These are phyloP conservation scores for Stephania yunnanensis DNA, from an alignment of 164 flowering plant species.

Conservation along the genomic window DNA sequence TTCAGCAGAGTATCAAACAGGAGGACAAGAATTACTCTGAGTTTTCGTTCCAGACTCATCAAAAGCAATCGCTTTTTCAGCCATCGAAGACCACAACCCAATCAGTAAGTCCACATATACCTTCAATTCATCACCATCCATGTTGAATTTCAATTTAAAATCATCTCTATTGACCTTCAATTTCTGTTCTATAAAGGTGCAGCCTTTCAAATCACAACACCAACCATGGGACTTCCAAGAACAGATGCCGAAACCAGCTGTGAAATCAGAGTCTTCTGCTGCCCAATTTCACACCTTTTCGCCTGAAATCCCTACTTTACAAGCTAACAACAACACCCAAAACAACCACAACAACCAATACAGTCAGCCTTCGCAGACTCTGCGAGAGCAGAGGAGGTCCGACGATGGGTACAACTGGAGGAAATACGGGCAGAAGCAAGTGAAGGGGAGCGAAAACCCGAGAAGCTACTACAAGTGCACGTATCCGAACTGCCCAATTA, in stretches of 20 bases:
- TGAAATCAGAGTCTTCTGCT: conserved; percentile 31
- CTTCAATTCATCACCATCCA: too few relatives aligned
- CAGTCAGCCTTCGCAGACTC: conserved; percentile 32
- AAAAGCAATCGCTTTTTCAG: conserved; percentile 30
- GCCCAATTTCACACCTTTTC: conserved; percentile 21
- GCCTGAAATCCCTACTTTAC: conserved; percentile 17
- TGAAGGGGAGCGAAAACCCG: conserved; percentile 78
- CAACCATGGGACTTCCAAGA: conserved; percentile 35
- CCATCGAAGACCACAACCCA: conserved; percentile 31
- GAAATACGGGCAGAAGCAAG: conserved; percentile 84
- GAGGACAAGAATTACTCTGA: conserved; percentile 35
- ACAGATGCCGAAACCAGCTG: conserved; percentile 11
- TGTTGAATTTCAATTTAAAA: background rate
- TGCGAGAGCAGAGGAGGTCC: conserved; percentile 46
- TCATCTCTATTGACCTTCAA: background rate
- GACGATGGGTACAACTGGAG: conserved; percentile 93
- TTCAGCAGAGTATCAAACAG: conserved; percentile 24
- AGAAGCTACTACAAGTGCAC: conserved; percentile 87
- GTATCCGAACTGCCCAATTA: conserved; percentile 60
- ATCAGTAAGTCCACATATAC: conserved; percentile 24
- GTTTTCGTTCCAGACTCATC: conserved; percentile 59
- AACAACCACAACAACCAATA: conserved; percentile 14
- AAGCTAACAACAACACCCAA: conserved; percentile 13
- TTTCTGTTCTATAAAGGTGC: conserved; percentile 23
- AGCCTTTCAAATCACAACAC: conserved; percentile 20